A percentile compares a stretch with the other conserved stretches of the same genome.
These are phyloP conservation scores for Acanthamoeba royreba DNA, from an alignment of 208 protist species.

Conservation along the genomic window DNA sequence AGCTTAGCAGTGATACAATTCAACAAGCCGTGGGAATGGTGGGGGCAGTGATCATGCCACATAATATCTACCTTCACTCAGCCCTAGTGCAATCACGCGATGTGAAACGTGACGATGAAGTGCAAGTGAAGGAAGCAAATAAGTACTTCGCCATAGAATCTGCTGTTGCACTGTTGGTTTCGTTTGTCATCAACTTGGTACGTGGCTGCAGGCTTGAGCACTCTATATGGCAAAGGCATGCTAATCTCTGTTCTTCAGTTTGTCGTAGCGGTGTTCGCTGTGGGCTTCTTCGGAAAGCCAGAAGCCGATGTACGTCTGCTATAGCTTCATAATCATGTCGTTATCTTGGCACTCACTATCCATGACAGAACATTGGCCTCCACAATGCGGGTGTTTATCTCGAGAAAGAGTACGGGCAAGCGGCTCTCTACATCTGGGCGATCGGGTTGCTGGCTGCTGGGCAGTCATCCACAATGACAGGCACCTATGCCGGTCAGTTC, in stretches of 20 bases:
- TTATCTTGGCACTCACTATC: too few species aligned
- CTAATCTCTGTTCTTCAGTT: too few species aligned
- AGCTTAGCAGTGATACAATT: not conserved
- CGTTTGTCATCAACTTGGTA: conserved; percentile 82
- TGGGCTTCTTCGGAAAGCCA: conserved; percentile 8
- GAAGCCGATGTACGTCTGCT: not conserved
- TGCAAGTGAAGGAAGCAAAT: conserved; percentile 63
- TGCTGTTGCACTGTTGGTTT: conserved; percentile 68
- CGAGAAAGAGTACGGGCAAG: conserved; percentile 61
- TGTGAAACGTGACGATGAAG: conserved; percentile 36
- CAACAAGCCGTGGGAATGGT: conserved; percentile 71
- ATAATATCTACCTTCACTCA: conserved; percentile 85
- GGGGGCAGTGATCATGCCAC: conserved; percentile 86
- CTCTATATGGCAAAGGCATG: too few species aligned
- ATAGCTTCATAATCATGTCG: too few species aligned
- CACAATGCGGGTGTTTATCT: conserved; percentile 67
- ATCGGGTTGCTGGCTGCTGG: conserved; percentile 57
- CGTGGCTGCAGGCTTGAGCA: conserved; percentile 74
- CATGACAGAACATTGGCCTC: conserved; percentile 66
- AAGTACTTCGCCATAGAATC: conserved; percentile 77
- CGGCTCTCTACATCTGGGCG: conserved; percentile 77
- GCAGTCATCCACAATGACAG: conserved; percentile 74
- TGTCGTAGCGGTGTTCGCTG: not conserved
- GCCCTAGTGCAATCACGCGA: conserved; percentile 74
- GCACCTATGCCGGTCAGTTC: conserved; percentile 81